Percentiles rank a stretch among this genome's conserved stretches.
These are phyloP conservation scores for Penicillium verhagenii DNA, from an alignment of 495 filamentous ascomycete genomes.

Conservation along the genomic window DNA sequence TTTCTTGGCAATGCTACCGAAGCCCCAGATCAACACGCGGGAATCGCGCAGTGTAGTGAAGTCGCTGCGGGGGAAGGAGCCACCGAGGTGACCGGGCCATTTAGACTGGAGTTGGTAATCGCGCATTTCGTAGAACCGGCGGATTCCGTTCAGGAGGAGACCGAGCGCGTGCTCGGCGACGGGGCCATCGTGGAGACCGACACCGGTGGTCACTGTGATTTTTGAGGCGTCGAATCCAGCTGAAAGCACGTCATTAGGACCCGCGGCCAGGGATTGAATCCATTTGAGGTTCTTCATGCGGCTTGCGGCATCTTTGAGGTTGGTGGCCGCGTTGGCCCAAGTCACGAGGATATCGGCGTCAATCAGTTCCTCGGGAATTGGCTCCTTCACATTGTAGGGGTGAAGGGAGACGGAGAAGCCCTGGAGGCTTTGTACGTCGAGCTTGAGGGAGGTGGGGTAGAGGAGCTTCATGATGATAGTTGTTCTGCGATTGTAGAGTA, in stretches of 20 bases:
- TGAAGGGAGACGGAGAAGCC: constrained; percentile 53
- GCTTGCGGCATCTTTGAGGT: constrained; percentile 50
- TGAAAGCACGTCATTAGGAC: constrained; percentile 58
- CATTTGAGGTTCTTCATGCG: constrained; percentile 52
- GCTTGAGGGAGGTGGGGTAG: constrained; percentile 56
- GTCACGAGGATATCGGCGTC: constrained; percentile 58
- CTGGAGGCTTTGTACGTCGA: constrained; percentile 47
- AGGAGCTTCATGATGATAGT: constrained; percentile 54
- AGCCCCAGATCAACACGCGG: constrained; percentile 30
- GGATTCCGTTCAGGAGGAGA: constrained; percentile 48
- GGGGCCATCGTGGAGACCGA: constrained; percentile 58
- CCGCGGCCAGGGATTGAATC: constrained; percentile 62
- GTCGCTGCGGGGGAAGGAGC: constrained; percentile 49
- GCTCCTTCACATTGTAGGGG: constrained; percentile 52
- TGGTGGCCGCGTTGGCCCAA: constrained; percentile 52
- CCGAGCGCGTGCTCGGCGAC: constrained; percentile 60
- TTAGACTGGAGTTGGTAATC: constrained; percentile 51
- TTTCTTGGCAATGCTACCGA: constrained; percentile 35
- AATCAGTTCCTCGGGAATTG: constrained; percentile 48
- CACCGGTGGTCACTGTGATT: constrained; percentile 53
- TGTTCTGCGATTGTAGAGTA: background rate
- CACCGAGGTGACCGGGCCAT: constrained; percentile 59
- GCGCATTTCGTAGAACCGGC: constrained; percentile 58
- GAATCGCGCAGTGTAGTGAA: constrained; percentile 58
- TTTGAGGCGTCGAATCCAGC: constrained; percentile 52